A percentile compares a stretch with the other conserved stretches of the same genome.
Conservation (phyloP, 768 basidiomycete genomes). For the Leccinum barrowsii region DNA sequence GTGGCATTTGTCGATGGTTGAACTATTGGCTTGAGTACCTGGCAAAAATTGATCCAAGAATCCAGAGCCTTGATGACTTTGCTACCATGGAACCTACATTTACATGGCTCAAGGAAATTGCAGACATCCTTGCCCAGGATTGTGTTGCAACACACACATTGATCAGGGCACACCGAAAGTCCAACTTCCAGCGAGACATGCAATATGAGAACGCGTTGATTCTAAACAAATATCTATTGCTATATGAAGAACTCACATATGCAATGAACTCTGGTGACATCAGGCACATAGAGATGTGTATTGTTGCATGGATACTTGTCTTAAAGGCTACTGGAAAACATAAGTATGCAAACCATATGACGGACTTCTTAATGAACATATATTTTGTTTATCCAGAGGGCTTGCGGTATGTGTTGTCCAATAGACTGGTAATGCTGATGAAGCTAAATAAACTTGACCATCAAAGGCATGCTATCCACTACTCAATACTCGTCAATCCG, state of each 20-base stretch:
- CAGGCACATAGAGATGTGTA: conserved; percentile 24
- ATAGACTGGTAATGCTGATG: too few relatives aligned
- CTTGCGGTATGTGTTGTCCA: background rate
- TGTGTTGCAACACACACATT: background rate
- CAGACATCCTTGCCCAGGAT: conserved; percentile 15
- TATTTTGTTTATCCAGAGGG: background rate
- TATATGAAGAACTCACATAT: conserved; percentile 39
- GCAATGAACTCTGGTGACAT: conserved; percentile 35
- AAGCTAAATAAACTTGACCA: too few relatives aligned
- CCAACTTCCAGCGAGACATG: background rate
- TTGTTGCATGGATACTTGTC: conserved; percentile 26
- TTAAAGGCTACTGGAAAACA: conserved; percentile 33
- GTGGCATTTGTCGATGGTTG: conserved; percentile 23
- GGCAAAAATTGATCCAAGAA: background rate
- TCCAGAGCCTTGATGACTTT: conserved; percentile 11
- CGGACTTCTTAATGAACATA: conserved; percentile 13
- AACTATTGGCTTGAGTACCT: conserved; percentile 29
- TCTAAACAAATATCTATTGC: conserved; percentile 31
- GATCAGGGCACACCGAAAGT: background rate
- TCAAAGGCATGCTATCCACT: background rate
- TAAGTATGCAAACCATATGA: conserved; percentile 33
- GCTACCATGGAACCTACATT: conserved; percentile 13
- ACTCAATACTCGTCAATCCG: too few relatives aligned
- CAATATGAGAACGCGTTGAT: conserved; percentile 34
- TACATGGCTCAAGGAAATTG: conserved; percentile 25